These are phyloP conservation scores for Panaeolus cyanescens DNA, from an alignment of 768 basidiomycete genomes.

Conservation along the genomic window DNA sequence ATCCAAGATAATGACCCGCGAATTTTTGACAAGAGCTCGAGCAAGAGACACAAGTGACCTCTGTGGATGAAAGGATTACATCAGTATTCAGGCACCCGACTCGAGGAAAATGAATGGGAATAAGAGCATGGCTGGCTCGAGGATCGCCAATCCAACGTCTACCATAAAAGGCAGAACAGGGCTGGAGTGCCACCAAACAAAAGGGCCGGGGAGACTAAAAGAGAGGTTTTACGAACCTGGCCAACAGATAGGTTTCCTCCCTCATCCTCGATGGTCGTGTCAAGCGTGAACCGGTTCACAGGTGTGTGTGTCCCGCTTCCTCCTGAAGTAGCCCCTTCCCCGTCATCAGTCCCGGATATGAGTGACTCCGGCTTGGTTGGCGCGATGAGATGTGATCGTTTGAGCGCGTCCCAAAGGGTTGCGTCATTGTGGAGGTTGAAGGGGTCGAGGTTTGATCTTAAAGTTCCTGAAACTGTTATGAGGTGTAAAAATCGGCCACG, in stretches of 20 bases:
- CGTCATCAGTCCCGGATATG: neutral
- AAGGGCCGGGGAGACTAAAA: conserved; percentile 12
- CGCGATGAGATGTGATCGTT: conserved; percentile 79
- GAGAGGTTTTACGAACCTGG: conserved; percentile 34
- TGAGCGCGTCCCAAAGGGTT: conserved; percentile 85
- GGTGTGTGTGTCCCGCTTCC: conserved; percentile 43
- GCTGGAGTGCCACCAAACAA: conserved; percentile 1
- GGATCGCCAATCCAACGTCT: neutral
- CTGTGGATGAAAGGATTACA: conserved; percentile 31
- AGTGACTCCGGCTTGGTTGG: conserved; percentile 21
- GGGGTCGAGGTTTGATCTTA: conserved; percentile 89
- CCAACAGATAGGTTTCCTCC: conserved; percentile 84
- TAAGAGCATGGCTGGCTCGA: neutral
- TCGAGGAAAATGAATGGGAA: conserved; percentile 7
- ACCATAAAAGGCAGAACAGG: conserved; percentile 9
- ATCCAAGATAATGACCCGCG: conserved; percentile 84
- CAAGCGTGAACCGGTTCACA: conserved; percentile 75
- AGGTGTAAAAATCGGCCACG: conserved; percentile 4
- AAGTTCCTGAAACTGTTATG: conserved; percentile 68
- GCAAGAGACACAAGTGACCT: conserved; percentile 86
- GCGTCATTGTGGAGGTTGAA: conserved; percentile 82
- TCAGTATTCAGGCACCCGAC: neutral
- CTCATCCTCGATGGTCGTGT: conserved; percentile 84
- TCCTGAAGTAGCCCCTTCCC: conserved; percentile 14
- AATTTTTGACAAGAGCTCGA: conserved; percentile 84